Conservation (phyloP, 208 protist genomes). For the Trypanosoma cruzi region DNA sequence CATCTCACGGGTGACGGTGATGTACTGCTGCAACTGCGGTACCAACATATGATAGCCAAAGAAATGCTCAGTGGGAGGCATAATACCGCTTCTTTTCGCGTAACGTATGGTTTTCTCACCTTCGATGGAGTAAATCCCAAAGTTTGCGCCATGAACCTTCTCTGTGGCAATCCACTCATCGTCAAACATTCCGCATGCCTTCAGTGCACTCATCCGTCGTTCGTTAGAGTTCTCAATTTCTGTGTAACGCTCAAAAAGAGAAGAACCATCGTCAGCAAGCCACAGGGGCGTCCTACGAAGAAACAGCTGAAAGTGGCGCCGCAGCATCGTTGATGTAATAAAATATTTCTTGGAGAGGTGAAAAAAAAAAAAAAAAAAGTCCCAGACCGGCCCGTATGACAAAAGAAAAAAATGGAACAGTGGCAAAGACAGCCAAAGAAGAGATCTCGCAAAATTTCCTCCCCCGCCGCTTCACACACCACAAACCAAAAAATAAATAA, state of each 20-base stretch:
- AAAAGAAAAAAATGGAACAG: neutral
- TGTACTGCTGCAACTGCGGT: conserved; percentile 60
- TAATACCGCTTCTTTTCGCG: conserved; percentile 83
- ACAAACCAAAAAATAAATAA: conserved; percentile 8
- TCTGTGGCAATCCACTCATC: conserved; percentile 91
- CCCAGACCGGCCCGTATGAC: neutral
- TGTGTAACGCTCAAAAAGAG: conserved; percentile 78
- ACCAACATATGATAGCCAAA: conserved; percentile 87
- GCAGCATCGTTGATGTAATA: conserved; percentile 21
- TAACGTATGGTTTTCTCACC: conserved; percentile 57
- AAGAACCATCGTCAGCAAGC: conserved; percentile 30
- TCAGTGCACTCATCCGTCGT: conserved; percentile 59
- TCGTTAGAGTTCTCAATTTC: conserved; percentile 86
- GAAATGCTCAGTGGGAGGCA: conserved; percentile 80
- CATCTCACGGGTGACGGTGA: conserved; percentile 39
- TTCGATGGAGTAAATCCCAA: conserved; percentile 81
- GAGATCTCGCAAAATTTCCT: neutral
- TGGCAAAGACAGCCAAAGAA: conserved; percentile 10
- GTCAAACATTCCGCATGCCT: conserved; percentile 46
- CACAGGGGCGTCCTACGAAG: conserved; percentile 31
- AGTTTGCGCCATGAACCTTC: conserved; percentile 91
- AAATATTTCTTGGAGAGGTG: neutral
- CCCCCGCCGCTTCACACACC: neutral
- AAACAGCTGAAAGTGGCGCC: conserved; percentile 8
- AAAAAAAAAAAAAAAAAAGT: conserved; percentile 1